Evolutionary conservation across 2,329 filamentous ascomycete genomes (phyloP), one percentile per base, ranked within the genome.

Genomic region (Phialophora tarda): DNA sequence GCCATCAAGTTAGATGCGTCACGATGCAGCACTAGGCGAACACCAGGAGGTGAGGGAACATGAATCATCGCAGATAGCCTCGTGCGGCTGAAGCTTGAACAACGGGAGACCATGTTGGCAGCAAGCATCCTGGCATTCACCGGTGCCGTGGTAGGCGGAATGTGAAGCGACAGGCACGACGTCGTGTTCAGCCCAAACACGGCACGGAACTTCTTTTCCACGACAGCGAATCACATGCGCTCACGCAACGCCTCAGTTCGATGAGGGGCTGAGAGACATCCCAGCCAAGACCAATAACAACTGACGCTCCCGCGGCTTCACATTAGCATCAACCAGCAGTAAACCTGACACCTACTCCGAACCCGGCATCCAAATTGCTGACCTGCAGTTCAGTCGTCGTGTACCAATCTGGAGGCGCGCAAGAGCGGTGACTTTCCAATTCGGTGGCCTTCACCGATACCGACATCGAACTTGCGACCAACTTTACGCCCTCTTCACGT

Each of bases 271-370:
- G 59, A 61, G 51, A 7, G 12, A 2, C n/a, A 53, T 12, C 7
- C 24, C n/a, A 23, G 21, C 59, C 59, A 44, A 60, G 28, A 14
- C 30, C 59, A 61, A 53, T 61, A 11, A 61, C 44, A 51, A 50
- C 26, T 32, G 8, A 34, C 10, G 28, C 53, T 32, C 26, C 51
- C 32, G 28, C 51, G 26, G 51, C 51, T 28, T 55, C 53, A 30
- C 53, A 55, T 55, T 11, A 34, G 24, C 17, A 30, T 55, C 17
- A 17, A 55, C 48, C 48, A 53, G 48, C 38, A 44, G 14, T 3
- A 3, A n/a, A 44, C 38, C 38, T n/a, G 38, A 14, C 38, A 41
- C 38, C 6, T 41, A 30, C 30, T 30, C 30, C 1, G 30, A 30
- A 41, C 4, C 38, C 14, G 24, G 24, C 53, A 34, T 34, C 26